Base-by-base conservation (phyloP, 495 filamentous ascomycete species). In the Xylaria intraflava region DNA sequence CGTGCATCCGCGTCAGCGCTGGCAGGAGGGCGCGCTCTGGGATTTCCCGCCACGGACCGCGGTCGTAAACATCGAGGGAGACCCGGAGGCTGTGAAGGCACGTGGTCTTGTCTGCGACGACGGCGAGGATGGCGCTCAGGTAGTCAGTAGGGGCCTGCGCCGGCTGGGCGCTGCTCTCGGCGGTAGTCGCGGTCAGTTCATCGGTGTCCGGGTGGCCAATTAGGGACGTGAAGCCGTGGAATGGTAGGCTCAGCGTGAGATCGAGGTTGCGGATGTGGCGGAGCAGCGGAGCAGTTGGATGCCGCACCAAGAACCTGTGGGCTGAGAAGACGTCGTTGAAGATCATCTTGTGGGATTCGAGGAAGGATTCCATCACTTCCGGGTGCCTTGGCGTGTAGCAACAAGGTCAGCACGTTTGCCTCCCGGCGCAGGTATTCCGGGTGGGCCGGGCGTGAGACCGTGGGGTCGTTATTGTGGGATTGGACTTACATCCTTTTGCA, bases 401-500 rank as follows among this genome's bases (percentile, higher is more conserved):
- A 16, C 24, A 50, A 33, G 36, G 50, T 53, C 33, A 56, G 46
- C 43, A 24, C 38, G 16, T 26, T 20, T 27, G 4, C 8, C 27
- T 41, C 16, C 17, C 9, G 16, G 26, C 3, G 22, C 5, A 5
- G 48, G 20, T 6, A 35, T n/a, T n/a, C n/a, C n/a, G n/a, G n/a
- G n/a, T n/a, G n/a, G n/a, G n/a, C n/a, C n/a, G n/a, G n/a, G n/a
- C n/a, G n/a, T n/a, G n/a, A n/a, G n/a, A n/a, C n/a, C n/a, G n/a
- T n/a, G n/a, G n/a, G n/a, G n/a, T n/a, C n/a, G n/a, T n/a, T n/a
- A n/a, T n/a, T n/a, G n/a, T n/a, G n/a, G n/a, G n/a, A n/a, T n/a
- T n/a, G 5, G 26, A 62, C 64, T 53, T 55, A 62, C 64, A 66
- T 66, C 43, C 53, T 59, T 43, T 66, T 66, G 19, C 64, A 66